Percentiles rank a stretch among this genome's conserved stretches.
Evolutionary conservation across 352 stramenopile genomes (phyloP).

Genomic region (Phytophthora pseudosyringae): DNA sequence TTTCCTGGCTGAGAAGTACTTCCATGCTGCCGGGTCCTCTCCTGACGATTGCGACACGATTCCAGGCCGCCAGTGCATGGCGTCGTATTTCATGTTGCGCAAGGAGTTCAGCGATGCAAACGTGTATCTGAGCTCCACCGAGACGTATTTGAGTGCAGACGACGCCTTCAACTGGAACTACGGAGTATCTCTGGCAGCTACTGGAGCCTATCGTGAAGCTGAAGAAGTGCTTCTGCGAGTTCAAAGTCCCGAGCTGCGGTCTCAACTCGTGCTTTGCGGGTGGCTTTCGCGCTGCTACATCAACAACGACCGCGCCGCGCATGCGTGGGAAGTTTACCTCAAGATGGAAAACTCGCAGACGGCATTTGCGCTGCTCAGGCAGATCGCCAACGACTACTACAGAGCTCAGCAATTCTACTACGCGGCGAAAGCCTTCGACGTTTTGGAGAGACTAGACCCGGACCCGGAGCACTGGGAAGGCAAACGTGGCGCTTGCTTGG

Average conservation of each 20-base stretch:
- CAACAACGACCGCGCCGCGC: constrained; percentile 26
- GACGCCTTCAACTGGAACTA: constrained; percentile 89
- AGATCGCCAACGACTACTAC: constrained; percentile 81
- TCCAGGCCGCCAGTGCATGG: constrained; percentile 72
- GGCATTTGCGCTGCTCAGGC: constrained; percentile 60
- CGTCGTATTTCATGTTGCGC: constrained; percentile 69
- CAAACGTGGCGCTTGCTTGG: constrained; percentile 72
- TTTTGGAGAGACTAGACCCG: constrained; percentile 72
- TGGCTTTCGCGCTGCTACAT: constrained; percentile 75
- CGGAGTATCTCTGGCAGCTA: constrained; percentile 59
- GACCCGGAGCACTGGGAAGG: constrained; percentile 81
- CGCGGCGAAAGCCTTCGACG: constrained; percentile 74
- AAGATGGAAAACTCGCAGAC: constrained; percentile 54
- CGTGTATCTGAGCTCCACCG: constrained; percentile 76
- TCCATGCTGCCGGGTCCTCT: constrained; percentile 58
- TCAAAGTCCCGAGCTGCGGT: constrained; percentile 35
- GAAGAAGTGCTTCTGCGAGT: constrained; percentile 66
- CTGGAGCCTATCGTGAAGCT: constrained; percentile 52
- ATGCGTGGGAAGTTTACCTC: constrained; percentile 75
- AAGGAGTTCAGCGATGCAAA: constrained; percentile 71
- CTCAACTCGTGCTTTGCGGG: constrained; percentile 48
- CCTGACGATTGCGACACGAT: constrained; percentile 68
- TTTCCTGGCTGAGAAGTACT: constrained; percentile 78
- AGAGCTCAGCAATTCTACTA: constrained; percentile 61
- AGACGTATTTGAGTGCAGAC: constrained; percentile 51